Conservation (phyloP, 768 basidiomycete genomes). For the Tricholoma bakamatsutake region DNA sequence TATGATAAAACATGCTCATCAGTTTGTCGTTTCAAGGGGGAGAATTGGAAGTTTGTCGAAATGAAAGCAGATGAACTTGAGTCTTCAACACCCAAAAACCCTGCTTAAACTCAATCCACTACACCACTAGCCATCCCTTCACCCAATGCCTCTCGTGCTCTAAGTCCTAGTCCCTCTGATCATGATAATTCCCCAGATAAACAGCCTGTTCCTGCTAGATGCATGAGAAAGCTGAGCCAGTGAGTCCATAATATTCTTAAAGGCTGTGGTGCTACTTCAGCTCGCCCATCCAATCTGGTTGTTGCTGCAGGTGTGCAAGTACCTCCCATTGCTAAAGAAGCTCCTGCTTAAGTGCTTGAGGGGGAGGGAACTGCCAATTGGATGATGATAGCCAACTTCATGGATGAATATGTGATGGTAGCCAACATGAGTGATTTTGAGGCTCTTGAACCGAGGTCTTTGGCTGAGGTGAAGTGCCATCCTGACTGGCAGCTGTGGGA, state of each 20-base stretch:
- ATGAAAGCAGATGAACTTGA: constrained; percentile 12
- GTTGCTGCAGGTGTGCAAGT: background rate
- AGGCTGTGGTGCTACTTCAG: too few relatives aligned
- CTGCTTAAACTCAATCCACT: too few relatives aligned
- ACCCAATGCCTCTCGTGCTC: background rate
- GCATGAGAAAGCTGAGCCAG: background rate
- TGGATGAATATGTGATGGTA: too few relatives aligned
- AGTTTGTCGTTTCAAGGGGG: too few relatives aligned
- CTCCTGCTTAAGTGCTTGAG: too few relatives aligned
- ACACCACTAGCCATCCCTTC: constrained; percentile 5
- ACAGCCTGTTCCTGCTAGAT: background rate
- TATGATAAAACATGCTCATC: too few relatives aligned
- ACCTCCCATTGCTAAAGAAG: constrained; percentile 2
- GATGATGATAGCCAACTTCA: background rate
- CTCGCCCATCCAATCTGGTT: too few relatives aligned
- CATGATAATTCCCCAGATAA: background rate
- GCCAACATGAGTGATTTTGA: constrained; percentile 7
- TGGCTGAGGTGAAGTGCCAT: too few relatives aligned
- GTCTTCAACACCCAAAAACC: too few relatives aligned
- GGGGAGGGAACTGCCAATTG: background rate
- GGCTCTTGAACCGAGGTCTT: constrained; percentile 11
- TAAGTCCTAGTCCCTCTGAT: background rate
- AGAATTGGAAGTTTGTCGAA: constrained; percentile 12
- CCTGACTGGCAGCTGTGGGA: too few relatives aligned
- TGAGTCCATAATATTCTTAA: constrained; percentile 3